Conservation (phyloP, 2,329 filamentous ascomycete species). For the Cephalotrichum gorgonifer region DNA sequence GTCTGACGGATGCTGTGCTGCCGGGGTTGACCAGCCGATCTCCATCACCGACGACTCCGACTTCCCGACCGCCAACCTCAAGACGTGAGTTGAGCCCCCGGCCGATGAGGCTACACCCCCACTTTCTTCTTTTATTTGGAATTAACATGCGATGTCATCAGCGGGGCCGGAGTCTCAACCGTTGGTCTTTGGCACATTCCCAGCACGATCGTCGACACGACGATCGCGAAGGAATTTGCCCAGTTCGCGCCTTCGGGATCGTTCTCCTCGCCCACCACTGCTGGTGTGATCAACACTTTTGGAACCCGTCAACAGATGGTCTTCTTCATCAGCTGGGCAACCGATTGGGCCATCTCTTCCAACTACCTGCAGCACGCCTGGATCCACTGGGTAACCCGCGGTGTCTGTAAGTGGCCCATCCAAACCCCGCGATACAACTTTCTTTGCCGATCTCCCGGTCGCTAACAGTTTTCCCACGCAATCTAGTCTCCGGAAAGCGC, state of each 20-base stretch:
- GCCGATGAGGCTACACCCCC: no score
- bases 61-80: constrained; percentile 44
- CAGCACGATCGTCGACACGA: constrained; percentile 40
- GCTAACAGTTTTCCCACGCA: background rate
- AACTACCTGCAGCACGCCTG: constrained; percentile 51
- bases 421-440: background rate
- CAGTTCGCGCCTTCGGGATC: constrained; percentile 34
- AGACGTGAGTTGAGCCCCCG: constrained; percentile 23
- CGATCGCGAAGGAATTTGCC: constrained; percentile 43
- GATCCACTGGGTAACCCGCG: constrained; percentile 52
- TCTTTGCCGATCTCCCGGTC: background rate
- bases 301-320: constrained; percentile 49
- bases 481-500: constrained; percentile 36
- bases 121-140: no score
- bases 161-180: constrained; percentile 34
- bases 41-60: constrained; percentile 41
- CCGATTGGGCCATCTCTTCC: constrained; percentile 34
- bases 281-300: constrained; percentile 50
- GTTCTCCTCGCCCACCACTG: constrained; percentile 29
- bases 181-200: constrained; percentile 48
- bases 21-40: constrained; percentile 38
- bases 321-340: constrained; percentile 43
- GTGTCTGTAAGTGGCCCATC: constrained; percentile 26
- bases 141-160: constrained; percentile 6
- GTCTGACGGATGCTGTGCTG: constrained; percentile 31